phyloP scores from a whole-genome alignment of 179 eudicot genomes.

The Sideroxylon spinosum region DNA sequence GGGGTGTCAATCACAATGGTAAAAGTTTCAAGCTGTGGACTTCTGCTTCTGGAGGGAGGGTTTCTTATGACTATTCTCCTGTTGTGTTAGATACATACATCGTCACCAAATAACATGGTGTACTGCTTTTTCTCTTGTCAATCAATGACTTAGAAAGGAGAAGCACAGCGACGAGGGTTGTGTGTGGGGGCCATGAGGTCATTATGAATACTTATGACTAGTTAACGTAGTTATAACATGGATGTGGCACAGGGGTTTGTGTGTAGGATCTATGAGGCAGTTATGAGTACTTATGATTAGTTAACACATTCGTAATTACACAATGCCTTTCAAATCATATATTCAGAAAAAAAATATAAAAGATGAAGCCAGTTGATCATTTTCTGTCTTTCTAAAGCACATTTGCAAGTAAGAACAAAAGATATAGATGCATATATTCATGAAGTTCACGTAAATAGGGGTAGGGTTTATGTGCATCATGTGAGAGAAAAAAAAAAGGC shows the following conservation, averaged over 20 bases:
- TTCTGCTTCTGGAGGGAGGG: not conserved
- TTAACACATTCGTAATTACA: too few species aligned
- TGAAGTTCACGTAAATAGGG: not conserved
- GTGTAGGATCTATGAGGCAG: not conserved
- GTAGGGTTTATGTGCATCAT: not conserved
- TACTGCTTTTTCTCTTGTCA: not conserved
- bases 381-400: not conserved
- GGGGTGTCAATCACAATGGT: not conserved
- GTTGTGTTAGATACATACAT: not conserved
- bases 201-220: too few species aligned
- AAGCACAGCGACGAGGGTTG: too few species aligned
- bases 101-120: not conserved
- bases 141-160: not conserved
- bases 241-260: not conserved
- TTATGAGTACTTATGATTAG: too few species aligned
- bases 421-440: not conserved
- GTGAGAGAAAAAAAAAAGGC: not conserved
- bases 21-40: constrained; percentile 2
- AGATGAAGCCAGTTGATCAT: not conserved
- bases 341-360: not conserved
- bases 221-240: not conserved
- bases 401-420: not conserved
- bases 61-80: not conserved
- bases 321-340: too few species aligned
- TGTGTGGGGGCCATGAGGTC: not conserved